Evolutionary conservation across 1,139 yeast genomes (phyloP), one percentile per base, ranked within the genome.

Genomic region (Yarrowia galli): DNA sequence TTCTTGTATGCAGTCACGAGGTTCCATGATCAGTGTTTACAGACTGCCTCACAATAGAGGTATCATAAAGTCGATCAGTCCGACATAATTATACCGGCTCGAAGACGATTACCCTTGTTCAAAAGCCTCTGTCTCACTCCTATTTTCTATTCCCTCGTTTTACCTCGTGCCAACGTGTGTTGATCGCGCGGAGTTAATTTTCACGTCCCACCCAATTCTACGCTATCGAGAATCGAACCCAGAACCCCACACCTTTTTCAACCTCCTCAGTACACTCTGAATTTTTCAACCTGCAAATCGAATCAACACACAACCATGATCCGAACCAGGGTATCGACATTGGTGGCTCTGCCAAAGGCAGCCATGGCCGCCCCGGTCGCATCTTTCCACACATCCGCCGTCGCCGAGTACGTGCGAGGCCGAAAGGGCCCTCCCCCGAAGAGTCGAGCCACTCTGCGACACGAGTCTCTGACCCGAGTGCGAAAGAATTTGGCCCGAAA

Each of bases 401-500:
- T 65, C n/a, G 53, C 25, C n/a, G 58, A 32, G 40, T 16, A 40
- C 28, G 53, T 36, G 40, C 64, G 56, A 20, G 53, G 38, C 28
- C 45, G 28, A 36, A 36, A 36, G 38, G 53, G 45, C 42, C 65
- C 63, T 22, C 53, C 63, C 49, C 65, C 65, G 48, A 65, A 63
- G 70, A 70, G 63, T 25, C 66, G 66, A 28, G 56, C 45, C 36
- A 25, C 18, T 38, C 36, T 36, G 23, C 70, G 73, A 63, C 69
- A 73, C 66, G 70, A 70, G 66, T 68, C 74, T 42, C 72, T 75
- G 54, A 72, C 72, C 56, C 73, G 77, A 49, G 72, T 75, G 28
- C 77, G 74, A 56, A 75, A 75, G 73, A 78, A 76, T 68, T 75
- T 73, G 68, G 78, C 78, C n/a, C 70, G 73, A 56, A 73, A 75